Evolutionary conservation across 2,329 filamentous ascomycete species (phyloP), one percentile per base, ranked within the genome.

Genomic region (Hypoxylon sp.): DNA sequence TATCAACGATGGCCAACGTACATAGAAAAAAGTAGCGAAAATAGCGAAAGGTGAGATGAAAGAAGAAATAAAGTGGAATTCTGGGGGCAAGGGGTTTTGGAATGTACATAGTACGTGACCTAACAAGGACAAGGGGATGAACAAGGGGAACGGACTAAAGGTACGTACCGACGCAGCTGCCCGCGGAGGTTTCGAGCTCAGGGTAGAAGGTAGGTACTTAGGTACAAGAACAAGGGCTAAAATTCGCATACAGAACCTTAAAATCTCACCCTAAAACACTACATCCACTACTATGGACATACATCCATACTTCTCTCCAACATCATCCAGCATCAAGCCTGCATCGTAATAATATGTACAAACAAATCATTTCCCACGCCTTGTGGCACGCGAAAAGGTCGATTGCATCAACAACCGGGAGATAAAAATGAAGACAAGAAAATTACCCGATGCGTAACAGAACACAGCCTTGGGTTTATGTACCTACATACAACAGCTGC

Each of bases 341-440:
- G 58, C 57, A 62, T 58, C 36, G 21, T 17, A 57, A 51, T 38
- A 17, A 63, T 52, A 49, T 10, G 60, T 63, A 63, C 68, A 70
- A 70, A 70, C 68, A 70, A 63, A 13, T 63, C 34, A 48, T 59
- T 62, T 62, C 28, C 58, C 61, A 70, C 50, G 61, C 48, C 28
- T 67, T 60, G 68, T 70, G 32, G 2, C 25, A 70, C 61, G 11
- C 28, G n/a, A 70, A 9, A 65, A 59, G 68, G 65, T 64, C 58
- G 60, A 65, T 65, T 69, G 67, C 60, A 67, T 56, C 5, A 63
- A 19, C 48, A 6, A 11, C 51, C 63, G 63, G 50, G 62, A 63
- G 56, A 68, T 61, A 41, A 63, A 70, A 36, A 49, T 58, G 46
- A 43, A 55, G 30, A 52, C 25, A 41, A 63, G 48, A 65, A 68